Base-by-base conservation (phyloP, 495 filamentous ascomycete species). In the Stereocaulon alpinum region DNA sequence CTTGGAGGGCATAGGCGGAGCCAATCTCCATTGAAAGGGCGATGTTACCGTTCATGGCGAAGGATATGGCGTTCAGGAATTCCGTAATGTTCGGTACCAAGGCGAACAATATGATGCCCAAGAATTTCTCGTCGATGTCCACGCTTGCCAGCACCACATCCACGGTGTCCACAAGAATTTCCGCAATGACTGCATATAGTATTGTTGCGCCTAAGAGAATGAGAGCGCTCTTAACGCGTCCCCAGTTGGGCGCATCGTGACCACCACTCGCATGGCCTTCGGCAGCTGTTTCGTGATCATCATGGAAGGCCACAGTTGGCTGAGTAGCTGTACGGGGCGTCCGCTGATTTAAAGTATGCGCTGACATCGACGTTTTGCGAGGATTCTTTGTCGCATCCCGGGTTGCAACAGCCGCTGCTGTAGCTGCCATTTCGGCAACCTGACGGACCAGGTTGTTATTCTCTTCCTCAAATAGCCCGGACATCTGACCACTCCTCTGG, bases 11-110 rank as follows among this genome's bases (percentile, higher is more conserved):
- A 64, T 99, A 99, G 37, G 92, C 92, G 1, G 90, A 95, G 63
- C 93, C 93, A 63, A 99, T 97, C 69, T 99, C 93, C 94, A 99
- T 97, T 44, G 89, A 95, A 29, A 99, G 78, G 0, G 93, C 93
- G 68, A 99, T 97, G 72, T 99, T 99, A n/a, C 93, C 93, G 66
- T 99, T 97, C 94, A 99, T 99, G 45, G 93, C 93, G 71, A 99
- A 99, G 3, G 91, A 96, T 58, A 99, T 97, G 67, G 94, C 93
- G 69, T 99, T 99, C 88, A 99, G 69, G 67, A 99, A 99, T 70
- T 99, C 93, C 24, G 93, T 99, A 18, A 93, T 97, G 70, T 97
- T 99, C 2, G 93, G 93, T 29, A 99, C 93, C 60, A 99, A 77
- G 9, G 94, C 92, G 68, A 99, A 99, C 47, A 99, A 76, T 37